These are phyloP conservation scores for Brasenia schreberi DNA, from an alignment of 164 flowering plant genomes.

Conservation along the genomic window DNA sequence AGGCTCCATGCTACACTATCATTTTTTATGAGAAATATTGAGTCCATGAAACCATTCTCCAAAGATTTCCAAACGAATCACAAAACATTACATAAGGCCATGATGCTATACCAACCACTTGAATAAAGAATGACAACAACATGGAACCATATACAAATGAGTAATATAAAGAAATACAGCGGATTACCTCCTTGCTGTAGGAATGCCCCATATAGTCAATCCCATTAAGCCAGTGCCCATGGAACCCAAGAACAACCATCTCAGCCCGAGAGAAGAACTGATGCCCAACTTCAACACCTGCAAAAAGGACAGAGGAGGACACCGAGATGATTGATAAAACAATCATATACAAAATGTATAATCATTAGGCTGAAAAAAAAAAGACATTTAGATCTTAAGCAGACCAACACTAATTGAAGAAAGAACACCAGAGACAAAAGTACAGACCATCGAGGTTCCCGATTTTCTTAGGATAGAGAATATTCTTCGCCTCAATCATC, in stretches of 20 bases:
- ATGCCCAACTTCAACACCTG: slow-evolving; percentile 83
- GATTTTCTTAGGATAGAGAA: slow-evolving; percentile 38
- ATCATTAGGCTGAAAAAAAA: neutral
- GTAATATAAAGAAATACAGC: too few relatives aligned
- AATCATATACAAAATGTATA: neutral
- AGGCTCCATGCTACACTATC: too few relatives aligned
- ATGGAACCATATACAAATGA: too few relatives aligned
- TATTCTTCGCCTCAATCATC: slow-evolving; percentile 39
- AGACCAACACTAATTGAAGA: neutral
- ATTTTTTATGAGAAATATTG: too few relatives aligned
- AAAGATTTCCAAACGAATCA: too few relatives aligned
- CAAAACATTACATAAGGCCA: too few relatives aligned
- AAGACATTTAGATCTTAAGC: neutral
- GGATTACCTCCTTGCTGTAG: slow-evolving; percentile 15
- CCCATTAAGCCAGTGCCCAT: slow-evolving; percentile 87
- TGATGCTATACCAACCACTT: too few relatives aligned
- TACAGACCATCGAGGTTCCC: slow-evolving; percentile 68
- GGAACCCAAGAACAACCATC: slow-evolving; percentile 84
- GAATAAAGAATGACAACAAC: too few relatives aligned
- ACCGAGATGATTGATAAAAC: neutral
- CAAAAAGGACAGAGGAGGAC: slow-evolving; percentile 7
- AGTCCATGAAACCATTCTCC: too few relatives aligned
- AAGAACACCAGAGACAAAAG: neutral
- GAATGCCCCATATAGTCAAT: slow-evolving; percentile 60
- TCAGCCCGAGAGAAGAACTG: slow-evolving; percentile 84